Percentiles rank a stretch among this genome's conserved stretches.
Evolutionary conservation across 495 filamentous ascomycete genomes (phyloP).

Genomic region (Aspergillus campestris): DNA sequence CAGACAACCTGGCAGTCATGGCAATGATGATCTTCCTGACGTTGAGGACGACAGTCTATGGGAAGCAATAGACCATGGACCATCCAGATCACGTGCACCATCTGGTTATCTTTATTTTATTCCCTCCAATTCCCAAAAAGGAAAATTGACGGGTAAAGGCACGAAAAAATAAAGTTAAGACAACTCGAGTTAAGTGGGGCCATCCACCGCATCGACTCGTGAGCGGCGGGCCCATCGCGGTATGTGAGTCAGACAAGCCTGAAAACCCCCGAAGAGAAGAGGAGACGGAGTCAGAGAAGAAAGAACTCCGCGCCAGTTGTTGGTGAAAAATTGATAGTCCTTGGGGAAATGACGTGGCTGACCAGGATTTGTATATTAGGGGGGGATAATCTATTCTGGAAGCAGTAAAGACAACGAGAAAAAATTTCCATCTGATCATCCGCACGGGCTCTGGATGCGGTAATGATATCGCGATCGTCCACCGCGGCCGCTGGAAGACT

Average conservation of each 20-base stretch:
- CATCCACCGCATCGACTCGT: background rate
- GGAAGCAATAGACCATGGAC: background rate
- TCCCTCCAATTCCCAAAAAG: background rate
- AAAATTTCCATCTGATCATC: conserved; percentile 3
- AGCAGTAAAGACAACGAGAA: conserved; percentile 9
- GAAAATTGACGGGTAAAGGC: conserved; percentile 3
- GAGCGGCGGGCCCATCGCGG: background rate
- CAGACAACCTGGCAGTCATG: too few relatives aligned
- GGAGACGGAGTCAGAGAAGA: too few relatives aligned
- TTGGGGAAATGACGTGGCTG: conserved; percentile 3
- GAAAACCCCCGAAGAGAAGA: too few relatives aligned
- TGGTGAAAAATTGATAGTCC: too few relatives aligned
- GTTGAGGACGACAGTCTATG: background rate
- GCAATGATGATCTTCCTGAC: too few relatives aligned
- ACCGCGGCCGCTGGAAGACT: background rate
- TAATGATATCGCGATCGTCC: conserved; percentile 9
- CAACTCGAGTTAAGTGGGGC: conserved; percentile 1
- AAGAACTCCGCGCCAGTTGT: too few relatives aligned
- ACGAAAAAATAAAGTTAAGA: background rate
- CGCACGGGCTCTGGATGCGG: conserved; percentile 1
- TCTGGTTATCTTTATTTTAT: background rate
- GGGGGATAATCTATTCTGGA: conserved; percentile 7
- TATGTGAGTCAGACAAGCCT: background rate
- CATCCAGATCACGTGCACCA: background rate
- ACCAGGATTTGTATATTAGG: background rate